These are phyloP conservation scores for Neoscytalidium dimidiatum DNA, from an alignment of 2,329 filamentous ascomycete genomes.

Conservation along the genomic window DNA sequence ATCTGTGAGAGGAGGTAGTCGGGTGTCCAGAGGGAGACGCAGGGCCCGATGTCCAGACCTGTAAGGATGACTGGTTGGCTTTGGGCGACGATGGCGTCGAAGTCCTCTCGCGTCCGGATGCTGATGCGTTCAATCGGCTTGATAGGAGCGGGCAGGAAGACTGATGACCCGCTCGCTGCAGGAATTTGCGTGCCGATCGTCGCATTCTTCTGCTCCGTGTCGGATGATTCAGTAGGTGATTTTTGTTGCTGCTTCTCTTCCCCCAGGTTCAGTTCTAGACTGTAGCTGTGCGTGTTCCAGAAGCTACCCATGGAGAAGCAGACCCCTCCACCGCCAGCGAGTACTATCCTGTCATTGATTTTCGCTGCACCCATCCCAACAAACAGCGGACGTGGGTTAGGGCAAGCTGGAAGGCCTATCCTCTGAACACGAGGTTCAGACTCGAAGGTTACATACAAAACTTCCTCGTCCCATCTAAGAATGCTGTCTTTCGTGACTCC, in stretches of 20 bases:
- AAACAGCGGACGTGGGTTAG: conserved; percentile 63
- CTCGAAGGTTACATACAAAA: conserved; percentile 43
- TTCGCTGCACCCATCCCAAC: conserved; percentile 65
- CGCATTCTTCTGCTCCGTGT: not conserved
- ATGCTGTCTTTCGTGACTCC: conserved; percentile 51
- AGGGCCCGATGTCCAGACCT: conserved; percentile 66
- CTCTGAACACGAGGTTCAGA: not conserved
- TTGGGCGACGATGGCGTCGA: conserved; percentile 59
- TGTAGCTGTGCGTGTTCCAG: conserved; percentile 9
- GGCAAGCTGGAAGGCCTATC: conserved; percentile 22
- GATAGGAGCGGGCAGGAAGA: not conserved
- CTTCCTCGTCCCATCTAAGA: conserved; percentile 53
- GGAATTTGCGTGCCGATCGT: not conserved
- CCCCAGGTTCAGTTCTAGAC: not conserved
- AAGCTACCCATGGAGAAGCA: conserved; percentile 90
- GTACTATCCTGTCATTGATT: conserved; percentile 55
- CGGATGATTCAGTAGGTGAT: conserved; percentile 9
- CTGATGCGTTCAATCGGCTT: conserved; percentile 54
- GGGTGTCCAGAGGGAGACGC: conserved; percentile 66
- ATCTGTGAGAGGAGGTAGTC: conserved; percentile 63
- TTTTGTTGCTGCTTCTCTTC: not conserved
- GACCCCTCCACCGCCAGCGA: conserved; percentile 79
- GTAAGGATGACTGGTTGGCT: conserved; percentile 68
- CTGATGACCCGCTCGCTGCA: not conserved
- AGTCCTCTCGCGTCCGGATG: conserved; percentile 57